Base-by-base conservation (phyloP, 768 basidiomycete species). In the Amyloporia xantha region DNA sequence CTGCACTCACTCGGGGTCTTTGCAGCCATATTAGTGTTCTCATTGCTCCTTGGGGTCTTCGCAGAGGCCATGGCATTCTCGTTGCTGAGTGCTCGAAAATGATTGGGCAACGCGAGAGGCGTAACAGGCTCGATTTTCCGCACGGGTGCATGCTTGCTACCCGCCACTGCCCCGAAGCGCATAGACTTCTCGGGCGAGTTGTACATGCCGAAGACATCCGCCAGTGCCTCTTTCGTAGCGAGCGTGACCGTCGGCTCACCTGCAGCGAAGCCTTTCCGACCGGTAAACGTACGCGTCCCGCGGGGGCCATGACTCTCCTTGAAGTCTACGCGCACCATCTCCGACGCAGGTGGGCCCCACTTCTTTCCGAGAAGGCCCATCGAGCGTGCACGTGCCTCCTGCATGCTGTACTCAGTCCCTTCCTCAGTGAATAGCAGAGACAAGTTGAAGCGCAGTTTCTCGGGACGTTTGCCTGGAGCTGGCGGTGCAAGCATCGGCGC, bases 121-220 rank as follows among this genome's bases (percentile, higher is more conserved):
- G 65, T 76, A 11, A 81, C 70, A 15, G 79, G 76, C 38, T 85
- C 83, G 19, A 90, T 68, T 59, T 77, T 83, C 63, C 73, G 78
- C 26, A 86, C 69, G 26, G 84, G 84, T 0, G 83, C 84, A 60
- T 87, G 78, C 59, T 86, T 87, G 56, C 81, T 85, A 20, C 86
- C 84, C 7, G 65, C 57, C n/a, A 61, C 49, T 4, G 78, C 62
- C 13, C 71, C 57, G 21, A 74, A 65, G 44, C 76, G 79, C 39
- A 74, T 72, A 0, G 84, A 84, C 67, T 82, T 88, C 52, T 89
- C 87, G 2, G 88, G 88, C 7, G 87, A 90, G 63, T 96, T 95
- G 63, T 93, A 98, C 86, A 98, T 92, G 45, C 84, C 86, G 68
- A 94, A 92, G 36, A 98, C 91, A 60, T 97, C 92, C 11, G 81